Evolutionary conservation across 345 rosid species (phyloP), one percentile per base, ranked within the genome.

Genomic region (Jatropha curcas): DNA sequence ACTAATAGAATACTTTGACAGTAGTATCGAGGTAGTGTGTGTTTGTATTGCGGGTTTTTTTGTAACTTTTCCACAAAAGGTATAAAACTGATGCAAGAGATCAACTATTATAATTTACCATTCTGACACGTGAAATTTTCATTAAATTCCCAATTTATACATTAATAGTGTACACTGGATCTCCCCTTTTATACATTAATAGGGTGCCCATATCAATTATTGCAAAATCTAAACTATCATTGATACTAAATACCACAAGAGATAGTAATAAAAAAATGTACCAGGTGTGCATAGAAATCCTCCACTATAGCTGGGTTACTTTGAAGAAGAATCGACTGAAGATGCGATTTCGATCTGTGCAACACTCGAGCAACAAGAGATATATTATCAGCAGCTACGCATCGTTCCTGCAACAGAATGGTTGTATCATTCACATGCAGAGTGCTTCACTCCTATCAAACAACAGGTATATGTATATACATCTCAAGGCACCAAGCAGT

Each of bases 241-340:
- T 52, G 55, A 13, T 14, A 14, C 25, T 24, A 34, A 25, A 76
- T 46, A 45, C 50, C 30, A 37, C 46, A 60, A 24, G 43, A 37
- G 37, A 51, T 13, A 34, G 20, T 41, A 50, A 77, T 64, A 59
- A 77, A 67, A n/a, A 71, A 69, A 74, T 76, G 65, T 86, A 95
- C 98, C 93, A 91, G 80, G 71, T 88, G 86, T 64, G 77, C 77
- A 76, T 82, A 93, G 79, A 96, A 96, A 80, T 93, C 98, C 84
- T 96, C 99, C 66, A 96, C 93, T 51, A 85, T 67, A 78, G 90
- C 79, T 22, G 91, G 87, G 77, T 85, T 93, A 82, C 85, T 93
- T 80, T 80, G 90, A 77, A 91, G 84, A 77, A 96, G 93, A 96
- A 91, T 88, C 31, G 96, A 91, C 73, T 96, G 98, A 68, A 96